Evolutionary conservation across 306 rosid genomes (phyloP).

Genomic region (Urtica urens): DNA sequence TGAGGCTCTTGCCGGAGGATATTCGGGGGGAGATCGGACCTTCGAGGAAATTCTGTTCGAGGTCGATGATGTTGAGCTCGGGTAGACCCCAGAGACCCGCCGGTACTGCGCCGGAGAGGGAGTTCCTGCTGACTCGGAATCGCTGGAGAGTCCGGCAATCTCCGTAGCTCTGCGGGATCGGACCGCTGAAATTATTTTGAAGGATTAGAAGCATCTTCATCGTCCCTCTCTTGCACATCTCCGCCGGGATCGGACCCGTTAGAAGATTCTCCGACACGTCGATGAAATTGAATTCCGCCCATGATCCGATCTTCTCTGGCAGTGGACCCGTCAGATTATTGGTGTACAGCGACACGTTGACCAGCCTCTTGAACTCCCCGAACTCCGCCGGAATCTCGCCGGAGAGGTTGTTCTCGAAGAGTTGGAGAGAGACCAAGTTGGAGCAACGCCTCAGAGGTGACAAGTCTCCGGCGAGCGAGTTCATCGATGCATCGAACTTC

Average conservation of each 20-base stretch:
- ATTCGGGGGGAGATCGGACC: conserved; percentile 55
- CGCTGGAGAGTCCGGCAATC: conserved; percentile 38
- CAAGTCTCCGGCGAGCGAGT: conserved; percentile 48
- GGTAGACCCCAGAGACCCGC: conserved; percentile 74
- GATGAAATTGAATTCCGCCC: conserved; percentile 41
- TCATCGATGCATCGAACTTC: conserved; percentile 53
- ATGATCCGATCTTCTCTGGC: conserved; percentile 67
- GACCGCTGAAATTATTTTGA: conserved; percentile 73
- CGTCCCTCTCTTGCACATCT: conserved; percentile 62
- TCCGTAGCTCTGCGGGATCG: conserved; percentile 50
- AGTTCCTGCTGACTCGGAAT: conserved; percentile 61
- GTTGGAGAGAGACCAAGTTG: conserved; percentile 46
- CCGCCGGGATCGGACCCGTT: conserved; percentile 67
- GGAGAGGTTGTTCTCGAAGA: conserved; percentile 35
- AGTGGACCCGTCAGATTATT: conserved; percentile 55
- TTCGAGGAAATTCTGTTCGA: conserved; percentile 37
- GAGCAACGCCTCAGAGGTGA: conserved; percentile 34
- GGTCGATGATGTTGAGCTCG: conserved; percentile 35
- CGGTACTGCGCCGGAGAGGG: conserved; percentile 61
- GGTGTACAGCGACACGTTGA: conserved; percentile 43
- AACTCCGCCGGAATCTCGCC: conserved; percentile 62
- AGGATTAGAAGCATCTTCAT: conserved; percentile 37
- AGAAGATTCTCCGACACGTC: conserved; percentile 68
- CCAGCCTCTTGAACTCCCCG: conserved; percentile 54
- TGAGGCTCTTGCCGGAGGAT: conserved; percentile 38